Conservation (phyloP, 306 rosid species). For the Carpinus fangiana region DNA sequence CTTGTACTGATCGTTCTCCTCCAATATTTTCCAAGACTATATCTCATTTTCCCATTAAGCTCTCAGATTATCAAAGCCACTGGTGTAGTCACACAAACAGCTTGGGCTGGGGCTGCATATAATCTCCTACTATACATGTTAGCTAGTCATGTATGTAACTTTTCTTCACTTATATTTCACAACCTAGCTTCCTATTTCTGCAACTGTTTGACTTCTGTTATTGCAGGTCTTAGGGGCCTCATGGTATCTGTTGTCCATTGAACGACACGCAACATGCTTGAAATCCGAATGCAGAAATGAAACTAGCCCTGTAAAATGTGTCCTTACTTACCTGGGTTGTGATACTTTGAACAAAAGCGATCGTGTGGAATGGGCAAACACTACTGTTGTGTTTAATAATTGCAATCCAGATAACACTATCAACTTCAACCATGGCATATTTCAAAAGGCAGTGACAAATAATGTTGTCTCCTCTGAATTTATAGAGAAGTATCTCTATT, state of each 20-base stretch:
- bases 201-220: conserved; percentile 20
- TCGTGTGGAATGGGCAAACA: conserved; percentile 56
- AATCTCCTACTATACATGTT: conserved; percentile 89
- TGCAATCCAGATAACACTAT: conserved; percentile 53
- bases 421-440: conserved; percentile 67
- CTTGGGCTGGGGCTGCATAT: conserved; percentile 99
- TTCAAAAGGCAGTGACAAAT: conserved; percentile 53
- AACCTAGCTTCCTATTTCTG: not conserved
- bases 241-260: conserved; percentile 84
- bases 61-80: conserved; percentile 87
- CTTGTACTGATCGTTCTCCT: conserved; percentile 78
- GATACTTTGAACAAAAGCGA: conserved; percentile 35
- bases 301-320: conserved; percentile 47
- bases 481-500: conserved; percentile 76
- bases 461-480: conserved; percentile 54
- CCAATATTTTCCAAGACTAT: conserved; percentile 82
- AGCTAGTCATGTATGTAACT: conserved; percentile 83
- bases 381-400: conserved; percentile 58
- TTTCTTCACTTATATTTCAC: conserved; percentile 12
- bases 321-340: conserved; percentile 63
- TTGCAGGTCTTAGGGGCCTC: conserved; percentile 83
- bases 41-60: conserved; percentile 82
- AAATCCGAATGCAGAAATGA: conserved; percentile 70
- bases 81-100: conserved; percentile 85
- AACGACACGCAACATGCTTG: conserved; percentile 82